Percentiles rank a stretch among this genome's conserved stretches.
Conservation (phyloP, 257 asterid genomes). For the Przewalskia tangutica region DNA sequence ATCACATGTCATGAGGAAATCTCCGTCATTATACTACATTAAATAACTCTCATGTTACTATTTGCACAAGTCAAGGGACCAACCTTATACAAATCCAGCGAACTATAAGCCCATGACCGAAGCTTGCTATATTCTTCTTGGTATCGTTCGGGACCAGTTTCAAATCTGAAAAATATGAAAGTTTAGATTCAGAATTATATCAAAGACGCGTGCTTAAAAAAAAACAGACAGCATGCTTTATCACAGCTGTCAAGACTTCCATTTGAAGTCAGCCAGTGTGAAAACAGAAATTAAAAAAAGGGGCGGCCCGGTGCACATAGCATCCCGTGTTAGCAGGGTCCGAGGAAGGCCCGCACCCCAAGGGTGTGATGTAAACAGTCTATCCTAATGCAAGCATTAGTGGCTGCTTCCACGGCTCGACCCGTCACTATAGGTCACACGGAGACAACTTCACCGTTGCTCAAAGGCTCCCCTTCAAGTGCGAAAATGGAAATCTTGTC, state of each 20-base stretch:
- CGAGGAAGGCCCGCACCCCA: no score
- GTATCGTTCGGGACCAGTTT: slow-evolving; percentile 59
- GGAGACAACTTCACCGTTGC: no score
- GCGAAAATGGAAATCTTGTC: neutral
- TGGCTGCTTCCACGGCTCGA: no score
- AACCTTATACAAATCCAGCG: slow-evolving; percentile 91
- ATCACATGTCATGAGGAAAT: neutral
- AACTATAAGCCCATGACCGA: slow-evolving; percentile 90
- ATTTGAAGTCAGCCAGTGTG: neutral
- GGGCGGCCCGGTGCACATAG: no score
- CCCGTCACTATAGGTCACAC: no score
- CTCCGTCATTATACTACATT: neutral
- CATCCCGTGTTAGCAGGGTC: no score
- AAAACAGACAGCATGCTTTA: neutral
- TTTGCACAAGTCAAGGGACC: neutral
- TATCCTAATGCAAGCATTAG: no score
- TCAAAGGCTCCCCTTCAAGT: no score
- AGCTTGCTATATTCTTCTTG: slow-evolving; percentile 83
- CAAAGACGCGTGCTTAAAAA: neutral
- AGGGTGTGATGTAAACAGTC: no score
- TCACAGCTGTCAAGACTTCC: neutral
- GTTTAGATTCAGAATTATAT: neutral
- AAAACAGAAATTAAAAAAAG: no score
- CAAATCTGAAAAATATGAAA: slow-evolving; percentile 44
- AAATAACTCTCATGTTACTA: neutral